Evolutionary conservation across 495 filamentous ascomycete genomes (phyloP), one percentile per base, ranked within the genome.

Genomic region (Aspergillus haitiensis): DNA sequence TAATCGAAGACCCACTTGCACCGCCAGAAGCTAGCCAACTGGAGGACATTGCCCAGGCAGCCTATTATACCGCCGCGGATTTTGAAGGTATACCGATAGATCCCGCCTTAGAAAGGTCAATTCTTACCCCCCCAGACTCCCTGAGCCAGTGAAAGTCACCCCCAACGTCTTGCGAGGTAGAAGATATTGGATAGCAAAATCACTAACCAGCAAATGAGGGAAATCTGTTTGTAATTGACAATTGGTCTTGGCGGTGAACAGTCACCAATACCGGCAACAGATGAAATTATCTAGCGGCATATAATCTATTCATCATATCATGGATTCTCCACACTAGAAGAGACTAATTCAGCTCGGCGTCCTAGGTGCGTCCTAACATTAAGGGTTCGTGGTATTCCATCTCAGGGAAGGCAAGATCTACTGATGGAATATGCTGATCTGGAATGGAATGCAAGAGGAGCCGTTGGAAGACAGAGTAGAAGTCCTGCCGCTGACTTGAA

Each of bases 31-130:
- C 75, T 61, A 65, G 69, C 33, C 73, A 56, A 59, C 61, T 46
- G 61, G 70, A 58, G 54, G 35, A 64, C 12, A 44, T 69, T 10
- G 54, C 70, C 18, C 63, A 70, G 6, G 68, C 66, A 13, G 60
- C 65, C 27, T 64, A 64, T 47, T 51, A 59, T 32, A 56, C 16
- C 16, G 16, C 46, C 1, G 59, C 63, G 6, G 63, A 69, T 2
- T 66, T 70, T 53, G 62, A 61, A 7, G 74, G 77, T 3, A 74
- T 81, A 32, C 78, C 76, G 2, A 78, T 86, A 44, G 82, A 86
- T 62, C 82, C 83, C 35, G 72, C 75, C 1, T 66, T 86, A 39
- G 62, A 67, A 52, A 55, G 40, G 9, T 68, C 66, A 10, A 51
- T 62, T 21, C 51, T 66, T 1, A 53, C 36, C 36, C 50, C 45